These are phyloP conservation scores for Ceratocystis variospora DNA, from an alignment of 2,329 filamentous ascomycete genomes.

Conservation along the genomic window DNA sequence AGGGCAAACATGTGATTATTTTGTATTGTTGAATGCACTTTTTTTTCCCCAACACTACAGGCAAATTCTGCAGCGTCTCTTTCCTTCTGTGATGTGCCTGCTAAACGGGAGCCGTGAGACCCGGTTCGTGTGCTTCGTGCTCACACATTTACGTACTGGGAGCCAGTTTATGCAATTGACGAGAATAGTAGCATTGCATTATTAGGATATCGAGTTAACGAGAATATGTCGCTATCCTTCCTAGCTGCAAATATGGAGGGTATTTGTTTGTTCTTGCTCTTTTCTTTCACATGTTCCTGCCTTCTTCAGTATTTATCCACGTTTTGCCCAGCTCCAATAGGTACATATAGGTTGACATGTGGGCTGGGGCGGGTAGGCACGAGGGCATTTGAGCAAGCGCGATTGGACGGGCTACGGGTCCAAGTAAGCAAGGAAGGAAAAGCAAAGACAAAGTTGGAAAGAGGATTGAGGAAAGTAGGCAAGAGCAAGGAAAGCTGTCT, in stretches of 20 bases:
- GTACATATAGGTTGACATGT: neutral
- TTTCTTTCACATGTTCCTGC: neutral
- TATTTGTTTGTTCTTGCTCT: too few species aligned
- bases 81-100: too few species aligned
- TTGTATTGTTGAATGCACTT: slow-evolving; percentile 1
- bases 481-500: neutral
- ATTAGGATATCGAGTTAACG: slow-evolving; percentile 1
- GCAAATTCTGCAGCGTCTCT: too few species aligned
- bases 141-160: too few species aligned
- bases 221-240: neutral
- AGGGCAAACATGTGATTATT: neutral
- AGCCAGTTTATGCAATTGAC: neutral
- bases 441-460: neutral
- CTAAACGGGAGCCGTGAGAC: too few species aligned
- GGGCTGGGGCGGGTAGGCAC: neutral
- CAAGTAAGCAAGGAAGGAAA: neutral
- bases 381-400: neutral
- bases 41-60: neutral
- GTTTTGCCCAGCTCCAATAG: neutral
- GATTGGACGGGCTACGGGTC: slow-evolving; percentile 7
- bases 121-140: too few species aligned
- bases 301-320: neutral
- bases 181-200: neutral
- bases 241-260: too few species aligned
- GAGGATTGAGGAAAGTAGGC: neutral